These are phyloP conservation scores for Silybum marianum DNA, from an alignment of 129 eudicot genomes.

Conservation along the genomic window DNA sequence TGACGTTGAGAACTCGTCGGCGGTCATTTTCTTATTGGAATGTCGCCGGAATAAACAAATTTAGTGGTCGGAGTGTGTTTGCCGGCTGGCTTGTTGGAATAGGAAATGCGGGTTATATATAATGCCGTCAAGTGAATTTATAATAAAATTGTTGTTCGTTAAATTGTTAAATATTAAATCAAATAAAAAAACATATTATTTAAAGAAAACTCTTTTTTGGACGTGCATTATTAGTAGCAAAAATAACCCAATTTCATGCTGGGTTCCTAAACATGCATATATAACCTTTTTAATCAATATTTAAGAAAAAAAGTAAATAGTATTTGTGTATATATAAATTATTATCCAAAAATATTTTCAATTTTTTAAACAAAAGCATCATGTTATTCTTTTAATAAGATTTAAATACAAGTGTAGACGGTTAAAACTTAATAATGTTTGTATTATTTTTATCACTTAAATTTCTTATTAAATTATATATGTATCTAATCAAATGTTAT, in stretches of 20 bases:
- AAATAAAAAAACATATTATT: background rate
- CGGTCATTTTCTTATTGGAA: constrained; percentile 31
- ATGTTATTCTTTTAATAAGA: background rate
- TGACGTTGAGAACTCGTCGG: constrained; percentile 56
- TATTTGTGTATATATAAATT: background rate
- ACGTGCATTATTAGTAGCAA: background rate
- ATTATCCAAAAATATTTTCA: no score
- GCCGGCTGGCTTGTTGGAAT: constrained; percentile 20
- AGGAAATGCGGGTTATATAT: no score
- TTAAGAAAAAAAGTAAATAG: background rate
- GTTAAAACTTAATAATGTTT: no score
- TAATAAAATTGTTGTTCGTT: background rate
- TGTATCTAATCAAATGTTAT: background rate
- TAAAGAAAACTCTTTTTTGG: background rate
- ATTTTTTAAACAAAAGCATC: background rate
- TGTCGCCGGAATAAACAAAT: constrained; percentile 3
- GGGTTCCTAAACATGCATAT: background rate
- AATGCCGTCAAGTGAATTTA: constrained; percentile 15
- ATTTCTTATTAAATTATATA: no score
- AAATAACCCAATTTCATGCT: background rate
- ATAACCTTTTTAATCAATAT: background rate
- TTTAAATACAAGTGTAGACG: background rate
- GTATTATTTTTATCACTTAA: no score
- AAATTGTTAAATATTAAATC: background rate
- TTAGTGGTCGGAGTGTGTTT: background rate